Conservation (phyloP, 768 basidiomycete species). For the Pleurotus tuber-regium region DNA sequence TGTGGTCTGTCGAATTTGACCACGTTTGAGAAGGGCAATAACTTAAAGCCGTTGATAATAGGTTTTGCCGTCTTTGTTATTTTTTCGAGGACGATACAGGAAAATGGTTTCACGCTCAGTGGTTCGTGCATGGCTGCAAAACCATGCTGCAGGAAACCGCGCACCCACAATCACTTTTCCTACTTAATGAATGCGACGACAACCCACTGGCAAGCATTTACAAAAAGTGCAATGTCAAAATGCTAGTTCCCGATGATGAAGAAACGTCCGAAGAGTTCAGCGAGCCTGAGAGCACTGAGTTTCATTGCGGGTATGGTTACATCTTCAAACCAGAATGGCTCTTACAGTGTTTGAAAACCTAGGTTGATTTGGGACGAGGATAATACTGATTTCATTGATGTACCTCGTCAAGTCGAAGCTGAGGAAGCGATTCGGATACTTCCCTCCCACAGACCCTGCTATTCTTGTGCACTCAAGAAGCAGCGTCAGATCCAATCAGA, state of each 20-base stretch:
- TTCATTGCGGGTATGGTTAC: slow-evolving; percentile 45
- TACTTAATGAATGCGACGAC: slow-evolving; percentile 55
- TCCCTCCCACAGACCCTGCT: slow-evolving; percentile 38
- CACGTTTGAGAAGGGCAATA: neutral
- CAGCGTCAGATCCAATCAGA: slow-evolving; percentile 21
- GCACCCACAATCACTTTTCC: slow-evolving; percentile 58
- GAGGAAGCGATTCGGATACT: slow-evolving; percentile 25
- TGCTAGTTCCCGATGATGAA: slow-evolving; percentile 35
- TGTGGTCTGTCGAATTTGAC: slow-evolving; percentile 49
- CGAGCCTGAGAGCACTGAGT: slow-evolving; percentile 38
- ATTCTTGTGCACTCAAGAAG: slow-evolving; percentile 42
- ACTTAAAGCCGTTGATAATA: slow-evolving; percentile 20
- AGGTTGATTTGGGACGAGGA: slow-evolving; percentile 55
- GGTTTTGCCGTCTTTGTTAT: slow-evolving; percentile 71
- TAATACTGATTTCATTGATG: slow-evolving; percentile 42
- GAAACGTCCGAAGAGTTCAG: slow-evolving; percentile 45
- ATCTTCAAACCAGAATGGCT: neutral
- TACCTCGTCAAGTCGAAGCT: slow-evolving; percentile 32
- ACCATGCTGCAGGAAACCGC: slow-evolving; percentile 66
- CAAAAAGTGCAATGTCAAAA: slow-evolving; percentile 51
- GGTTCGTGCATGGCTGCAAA: slow-evolving; percentile 66
- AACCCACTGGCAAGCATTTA: slow-evolving; percentile 54
- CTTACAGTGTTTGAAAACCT: slow-evolving; percentile 7
- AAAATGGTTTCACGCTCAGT: slow-evolving; percentile 69
- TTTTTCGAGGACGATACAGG: slow-evolving; percentile 43